Conservation (phyloP, 202 grass and related monocot genomes). For the Digitaria exilis region DNA sequence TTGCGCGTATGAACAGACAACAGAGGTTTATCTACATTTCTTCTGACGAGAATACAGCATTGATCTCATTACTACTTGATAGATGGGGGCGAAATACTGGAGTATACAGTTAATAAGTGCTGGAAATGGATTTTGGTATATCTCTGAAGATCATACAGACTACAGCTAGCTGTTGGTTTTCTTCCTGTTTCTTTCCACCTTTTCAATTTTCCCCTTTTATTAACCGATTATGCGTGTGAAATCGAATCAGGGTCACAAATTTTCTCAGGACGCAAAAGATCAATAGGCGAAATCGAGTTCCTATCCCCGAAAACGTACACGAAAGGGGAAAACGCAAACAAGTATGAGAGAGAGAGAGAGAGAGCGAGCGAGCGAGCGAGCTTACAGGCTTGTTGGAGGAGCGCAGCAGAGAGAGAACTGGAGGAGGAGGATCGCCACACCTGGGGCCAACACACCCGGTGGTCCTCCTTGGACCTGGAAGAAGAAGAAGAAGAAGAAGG, state of each 20-base stretch:
- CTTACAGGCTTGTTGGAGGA: conserved; percentile 45
- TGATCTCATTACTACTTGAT: background rate
- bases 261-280: background rate
- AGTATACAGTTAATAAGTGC: background rate
- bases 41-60: background rate
- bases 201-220: background rate
- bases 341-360: background rate
- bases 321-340: background rate
- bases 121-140: background rate
- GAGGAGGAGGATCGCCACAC: background rate
- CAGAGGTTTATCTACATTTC: background rate
- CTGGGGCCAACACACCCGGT: background rate
- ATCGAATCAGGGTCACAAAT: background rate
- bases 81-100: background rate
- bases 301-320: background rate
- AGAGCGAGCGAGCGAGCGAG: background rate
- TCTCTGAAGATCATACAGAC: background rate
- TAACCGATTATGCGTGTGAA: conserved; percentile 4
- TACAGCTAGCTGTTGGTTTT: background rate
- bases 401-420: background rate
- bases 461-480: background rate
- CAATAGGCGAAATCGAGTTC: background rate
- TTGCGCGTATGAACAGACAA: conserved; percentile 11
- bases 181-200: conserved; percentile 23
- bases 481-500: background rate